Evolutionary conservation across 805 yeast genomes (phyloP), one percentile per base, ranked within the genome.

Genomic region (Blastobotrys muscicola): DNA sequence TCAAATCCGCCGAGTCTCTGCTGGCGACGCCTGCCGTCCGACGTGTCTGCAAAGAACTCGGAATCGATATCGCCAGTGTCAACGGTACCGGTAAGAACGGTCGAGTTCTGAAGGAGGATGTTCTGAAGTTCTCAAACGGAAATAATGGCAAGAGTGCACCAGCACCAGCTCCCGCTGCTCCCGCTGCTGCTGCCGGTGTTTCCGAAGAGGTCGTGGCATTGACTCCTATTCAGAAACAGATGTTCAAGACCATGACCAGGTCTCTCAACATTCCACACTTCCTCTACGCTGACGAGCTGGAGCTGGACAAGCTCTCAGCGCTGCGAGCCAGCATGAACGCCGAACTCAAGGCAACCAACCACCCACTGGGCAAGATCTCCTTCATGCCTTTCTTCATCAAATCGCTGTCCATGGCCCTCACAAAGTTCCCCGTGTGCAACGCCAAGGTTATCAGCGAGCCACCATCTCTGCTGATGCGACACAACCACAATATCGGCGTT

Each of bases 1-100:
- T 10, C 7, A 43, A 16, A 31, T 38, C 41, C 29, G 39, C 40
- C 13, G 12, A 16, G 14, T 20, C 30, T 12, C 35, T 15, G 45
- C 46, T 60, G 42, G 65, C 65, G 2, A 60, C 64, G 2, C 65
- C 65, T 1, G 63, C 65, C 0, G 65, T 60, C 3, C 48, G 64
- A 38, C 43, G 65, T 9, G 34, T 60, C 29, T 55, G 62, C 38
- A 41, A 46, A 13, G 65, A 60, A 39, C 50, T 52, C 33, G 45
- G 45, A 9, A 44, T 60, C 15, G 55, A 55, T 30, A 45, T 60
- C 10, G n/a, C 50, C 10, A 16, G 47, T 3, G 49, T 60, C 16
- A 11, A 20, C 3, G 65, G 64, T 2, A 48, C 61, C 7, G 65
- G 65, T 8, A 60, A 60, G 41, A 59, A 56, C 29, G 64, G 63